These are phyloP conservation scores for Ceraceosorus bombacis DNA, from an alignment of 1,284 basidiomycete species.

Conservation along the genomic window DNA sequence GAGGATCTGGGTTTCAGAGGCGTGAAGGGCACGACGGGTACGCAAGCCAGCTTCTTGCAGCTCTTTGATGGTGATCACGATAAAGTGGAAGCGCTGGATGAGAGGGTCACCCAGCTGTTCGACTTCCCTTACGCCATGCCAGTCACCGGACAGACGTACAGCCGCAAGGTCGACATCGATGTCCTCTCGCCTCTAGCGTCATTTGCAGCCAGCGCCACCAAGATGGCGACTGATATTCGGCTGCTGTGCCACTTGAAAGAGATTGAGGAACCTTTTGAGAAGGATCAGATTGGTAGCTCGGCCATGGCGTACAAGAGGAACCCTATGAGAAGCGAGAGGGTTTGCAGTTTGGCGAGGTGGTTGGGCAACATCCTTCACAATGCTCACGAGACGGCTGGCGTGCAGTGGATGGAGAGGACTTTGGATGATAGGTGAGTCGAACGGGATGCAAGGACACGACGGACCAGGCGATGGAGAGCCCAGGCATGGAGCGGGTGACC, in stretches of 20 bases:
- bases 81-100: constrained; percentile 88
- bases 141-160: constrained; percentile 97
- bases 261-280: constrained; percentile 97
- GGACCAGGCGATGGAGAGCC: too few species aligned
- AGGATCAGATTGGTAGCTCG: constrained; percentile 85
- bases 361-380: constrained; percentile 48
- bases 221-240: constrained; percentile 91
- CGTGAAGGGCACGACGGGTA: constrained; percentile 97
- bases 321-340: constrained; percentile 96
- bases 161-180: constrained; percentile 92
- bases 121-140: constrained; percentile 93
- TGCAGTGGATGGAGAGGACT: constrained; percentile 48
- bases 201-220: constrained; percentile 90
- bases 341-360: constrained; percentile 92
- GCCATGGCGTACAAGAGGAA: constrained; percentile 99
- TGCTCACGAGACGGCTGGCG: constrained; percentile 52
- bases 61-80: constrained; percentile 78
- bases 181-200: constrained; percentile 81
- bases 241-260: constrained; percentile 58
- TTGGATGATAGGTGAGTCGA: constrained; percentile 30
- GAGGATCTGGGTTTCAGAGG: constrained; percentile 95
- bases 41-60: constrained; percentile 89
- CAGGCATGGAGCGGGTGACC: too few species aligned
- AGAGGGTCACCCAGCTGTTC: constrained; percentile 65
- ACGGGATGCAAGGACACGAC: background rate